Base-by-base conservation (phyloP, 2,329 filamentous ascomycete species). In the Monilinia fructicola region DNA sequence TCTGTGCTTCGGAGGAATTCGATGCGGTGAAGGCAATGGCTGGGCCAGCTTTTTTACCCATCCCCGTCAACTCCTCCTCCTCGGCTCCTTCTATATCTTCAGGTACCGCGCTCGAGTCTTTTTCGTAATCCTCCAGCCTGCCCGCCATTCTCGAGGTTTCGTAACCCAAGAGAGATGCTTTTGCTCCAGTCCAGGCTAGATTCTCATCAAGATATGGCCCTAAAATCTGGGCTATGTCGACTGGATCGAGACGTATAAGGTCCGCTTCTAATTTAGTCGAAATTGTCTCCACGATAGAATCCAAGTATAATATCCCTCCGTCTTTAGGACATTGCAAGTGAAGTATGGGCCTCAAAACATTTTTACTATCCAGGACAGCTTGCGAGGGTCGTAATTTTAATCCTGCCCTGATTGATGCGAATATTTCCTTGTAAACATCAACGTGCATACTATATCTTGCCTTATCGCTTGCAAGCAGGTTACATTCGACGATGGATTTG, bases 161-260 rank as follows among this genome's bases (percentile, higher is more conserved):
- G 69, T 87, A 89, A 2, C 84, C 85, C 58, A 89, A 77, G 70
- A 83, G 81, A 2, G 85, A 83, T 14, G 85, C 76, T 26, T 79
- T 76, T 1, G 84, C 83, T 9, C 75, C 73, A 10, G 78, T 82
- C 69, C 77, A 78, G 12, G 76, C 79, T n/a, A 79, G 68, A 68
- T 83, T 82, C 73, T 90, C 87, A 5, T 88, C 89, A 12, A 93
- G 78, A 72, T 93, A 92, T 54, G 86, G 82, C 3, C 88, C 89
- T 0, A 89, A 82, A 35, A 95, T 79, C 60, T 88, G 83, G 3
- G 89, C 89, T 64, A 96, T 78, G 73, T 90, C 88, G 69, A 88
- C 84, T 1, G 91, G 86, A 73, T 88, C 85, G 14, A 96, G 75
- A 26, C 85, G 83, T 42, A 95, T 78, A 3, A 94, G 74, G 70